Percentiles rank a stretch among this genome's conserved stretches.
phyloP scores from a whole-genome alignment of 345 rosid species.

The Physaria fendleri region DNA sequence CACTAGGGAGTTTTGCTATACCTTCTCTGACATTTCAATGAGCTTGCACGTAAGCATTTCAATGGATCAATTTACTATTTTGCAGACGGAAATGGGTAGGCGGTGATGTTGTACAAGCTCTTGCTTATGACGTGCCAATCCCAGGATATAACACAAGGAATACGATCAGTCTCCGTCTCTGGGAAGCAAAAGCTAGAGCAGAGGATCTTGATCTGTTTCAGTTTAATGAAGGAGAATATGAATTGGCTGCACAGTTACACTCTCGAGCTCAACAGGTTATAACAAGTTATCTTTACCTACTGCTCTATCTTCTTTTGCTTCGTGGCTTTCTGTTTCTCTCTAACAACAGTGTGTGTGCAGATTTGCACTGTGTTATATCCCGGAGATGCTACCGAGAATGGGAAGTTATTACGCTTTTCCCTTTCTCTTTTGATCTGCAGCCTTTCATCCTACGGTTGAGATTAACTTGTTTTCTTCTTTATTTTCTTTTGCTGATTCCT shows the following conservation, averaged over 20 bases:
- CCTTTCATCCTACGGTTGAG: no score
- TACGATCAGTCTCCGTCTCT: conserved; percentile 93
- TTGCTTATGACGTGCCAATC: conserved; percentile 93
- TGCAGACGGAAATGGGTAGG: conserved; percentile 82
- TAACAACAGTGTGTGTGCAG: conserved; percentile 33
- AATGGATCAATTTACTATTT: conserved; percentile 14
- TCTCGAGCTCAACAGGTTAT: conserved; percentile 76
- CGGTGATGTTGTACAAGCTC: conserved; percentile 82
- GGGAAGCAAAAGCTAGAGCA: conserved; percentile 90
- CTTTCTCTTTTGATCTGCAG: no score
- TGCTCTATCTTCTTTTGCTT: conserved; percentile 4
- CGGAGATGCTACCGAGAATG: conserved; percentile 95
- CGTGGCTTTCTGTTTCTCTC: neutral
- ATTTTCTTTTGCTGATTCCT: no score
- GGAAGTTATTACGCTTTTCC: conserved; percentile 90
- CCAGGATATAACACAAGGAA: conserved; percentile 93
- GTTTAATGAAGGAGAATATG: conserved; percentile 95
- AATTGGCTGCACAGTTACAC: conserved; percentile 79
- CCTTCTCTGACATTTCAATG: neutral
- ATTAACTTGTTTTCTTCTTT: no score
- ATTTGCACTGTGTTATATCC: conserved; percentile 96
- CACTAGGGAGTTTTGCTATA: neutral
- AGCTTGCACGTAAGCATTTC: conserved; percentile 8
- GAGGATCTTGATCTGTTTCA: conserved; percentile 73
- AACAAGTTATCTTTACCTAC: neutral